Evolutionary conservation across 495 filamentous ascomycete species (phyloP).

Genomic region (Hypoxylon trugodes): DNA sequence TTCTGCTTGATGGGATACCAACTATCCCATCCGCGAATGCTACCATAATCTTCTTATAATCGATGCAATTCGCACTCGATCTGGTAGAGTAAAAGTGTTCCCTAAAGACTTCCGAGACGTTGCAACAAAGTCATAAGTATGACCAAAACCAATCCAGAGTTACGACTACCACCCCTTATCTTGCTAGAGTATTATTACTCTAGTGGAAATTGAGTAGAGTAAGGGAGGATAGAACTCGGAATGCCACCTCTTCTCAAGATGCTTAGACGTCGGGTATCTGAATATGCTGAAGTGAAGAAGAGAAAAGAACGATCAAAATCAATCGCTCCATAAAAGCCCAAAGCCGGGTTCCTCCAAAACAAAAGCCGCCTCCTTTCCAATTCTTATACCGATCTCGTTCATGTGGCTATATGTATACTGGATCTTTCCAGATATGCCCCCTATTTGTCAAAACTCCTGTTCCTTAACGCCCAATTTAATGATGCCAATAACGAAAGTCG

Average conservation of each 20-base stretch:
- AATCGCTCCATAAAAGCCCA: slow-evolving; percentile 16
- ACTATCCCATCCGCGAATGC: slow-evolving; percentile 17
- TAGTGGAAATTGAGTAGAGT: background rate
- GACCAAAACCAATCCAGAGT: background rate
- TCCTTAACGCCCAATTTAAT: slow-evolving; percentile 28
- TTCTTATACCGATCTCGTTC: slow-evolving; percentile 5
- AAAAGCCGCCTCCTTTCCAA: background rate
- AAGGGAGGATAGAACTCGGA: background rate
- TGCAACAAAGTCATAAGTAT: background rate
- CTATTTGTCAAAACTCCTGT: slow-evolving; percentile 27
- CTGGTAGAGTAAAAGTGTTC: background rate
- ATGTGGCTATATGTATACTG: slow-evolving; percentile 1
- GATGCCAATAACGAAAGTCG: slow-evolving; percentile 27
- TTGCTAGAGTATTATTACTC: background rate
- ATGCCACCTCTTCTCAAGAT: background rate
- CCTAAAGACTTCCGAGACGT: slow-evolving; percentile 3
- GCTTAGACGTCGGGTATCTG: slow-evolving; percentile 10
- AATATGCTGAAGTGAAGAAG: slow-evolving; percentile 8
- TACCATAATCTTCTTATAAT: slow-evolving; percentile 13
- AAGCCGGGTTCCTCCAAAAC: background rate
- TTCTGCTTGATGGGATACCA: slow-evolving; percentile 6
- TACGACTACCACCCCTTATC: background rate
- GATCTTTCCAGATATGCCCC: slow-evolving; percentile 26
- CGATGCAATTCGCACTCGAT: slow-evolving; percentile 13
- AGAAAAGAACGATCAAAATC: slow-evolving; percentile 11